Conservation (phyloP, 2,329 filamentous ascomycete species). For the Pseudopyrenochaeta lycopersici region DNA sequence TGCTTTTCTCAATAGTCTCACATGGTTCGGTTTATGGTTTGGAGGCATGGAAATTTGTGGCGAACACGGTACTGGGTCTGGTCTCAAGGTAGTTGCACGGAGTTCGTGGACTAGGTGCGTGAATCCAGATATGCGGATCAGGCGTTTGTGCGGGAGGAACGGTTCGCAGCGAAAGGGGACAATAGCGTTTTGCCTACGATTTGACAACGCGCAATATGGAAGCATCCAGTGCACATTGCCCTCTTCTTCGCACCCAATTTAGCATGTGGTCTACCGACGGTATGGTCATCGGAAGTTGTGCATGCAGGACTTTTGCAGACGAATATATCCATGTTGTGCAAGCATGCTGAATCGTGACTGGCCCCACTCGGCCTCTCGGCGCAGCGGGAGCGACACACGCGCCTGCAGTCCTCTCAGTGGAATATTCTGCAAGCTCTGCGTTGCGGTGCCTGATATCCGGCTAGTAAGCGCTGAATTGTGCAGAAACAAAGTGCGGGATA, state of each 20-base stretch:
- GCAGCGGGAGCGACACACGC: constrained; percentile 25
- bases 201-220: constrained; percentile 1
- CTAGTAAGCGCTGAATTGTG: constrained; percentile 1
- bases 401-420: constrained; percentile 5
- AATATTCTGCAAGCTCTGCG: constrained; percentile 19
- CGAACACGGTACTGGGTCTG: constrained; percentile 23
- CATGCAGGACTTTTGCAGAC: constrained; percentile 35
- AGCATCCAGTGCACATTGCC: neutral
- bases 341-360: constrained; percentile 27
- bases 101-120: constrained; percentile 24
- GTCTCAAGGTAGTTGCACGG: constrained; percentile 21
- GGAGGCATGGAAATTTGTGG: constrained; percentile 6
- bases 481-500: neutral
- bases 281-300: constrained; percentile 41
- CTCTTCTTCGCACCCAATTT: constrained; percentile 27
- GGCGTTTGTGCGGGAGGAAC: neutral
- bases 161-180: neutral
- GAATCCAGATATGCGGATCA: constrained; percentile 29
- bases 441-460: constrained; percentile 12
- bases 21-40: constrained; percentile 28
- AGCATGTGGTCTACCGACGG: constrained; percentile 30
- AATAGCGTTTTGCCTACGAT: neutral
- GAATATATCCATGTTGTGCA: constrained; percentile 28
- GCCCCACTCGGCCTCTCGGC: constrained; percentile 21
- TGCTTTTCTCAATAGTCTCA: constrained; percentile 24